phyloP scores from a whole-genome alignment of 148 eudicot genomes.

The Chenopodium album region DNA sequence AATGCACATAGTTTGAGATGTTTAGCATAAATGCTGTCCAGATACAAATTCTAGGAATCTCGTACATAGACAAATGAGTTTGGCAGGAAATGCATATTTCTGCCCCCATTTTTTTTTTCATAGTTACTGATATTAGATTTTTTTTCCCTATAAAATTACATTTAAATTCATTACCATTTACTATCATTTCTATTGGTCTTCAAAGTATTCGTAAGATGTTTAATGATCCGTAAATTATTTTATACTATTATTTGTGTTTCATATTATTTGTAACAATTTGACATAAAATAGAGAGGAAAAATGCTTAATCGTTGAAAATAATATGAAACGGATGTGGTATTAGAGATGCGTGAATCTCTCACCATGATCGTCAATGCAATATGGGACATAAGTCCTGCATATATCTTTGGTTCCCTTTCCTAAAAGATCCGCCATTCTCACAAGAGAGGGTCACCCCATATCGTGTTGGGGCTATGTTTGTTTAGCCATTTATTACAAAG shows the following conservation, averaged over 20 bases:
- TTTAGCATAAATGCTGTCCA: background rate
- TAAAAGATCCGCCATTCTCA: background rate
- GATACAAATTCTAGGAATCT: slow-evolving; percentile 14
- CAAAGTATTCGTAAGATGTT: too few species aligned
- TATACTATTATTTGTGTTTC: background rate
- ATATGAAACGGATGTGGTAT: too few species aligned
- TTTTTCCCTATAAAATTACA: too few species aligned
- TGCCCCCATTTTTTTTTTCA: background rate
- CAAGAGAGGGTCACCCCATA: slow-evolving; percentile 6
- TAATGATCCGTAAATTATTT: too few species aligned
- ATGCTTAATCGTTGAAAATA: too few species aligned
- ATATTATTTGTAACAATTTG: too few species aligned
- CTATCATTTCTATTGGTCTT: too few species aligned
- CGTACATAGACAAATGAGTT: background rate
- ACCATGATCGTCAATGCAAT: background rate
- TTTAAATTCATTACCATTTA: too few species aligned
- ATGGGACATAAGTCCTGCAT: slow-evolving; percentile 1
- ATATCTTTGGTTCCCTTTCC: background rate
- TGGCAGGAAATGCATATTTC: background rate
- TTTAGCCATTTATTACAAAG: background rate
- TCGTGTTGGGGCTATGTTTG: background rate
- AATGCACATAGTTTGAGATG: background rate
- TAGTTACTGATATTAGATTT: too few species aligned
- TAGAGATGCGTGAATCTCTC: background rate
- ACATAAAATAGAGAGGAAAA: too few species aligned